Evolutionary conservation across 352 stramenopile species (phyloP).

Genomic region (Globisporangium viniferum): DNA sequence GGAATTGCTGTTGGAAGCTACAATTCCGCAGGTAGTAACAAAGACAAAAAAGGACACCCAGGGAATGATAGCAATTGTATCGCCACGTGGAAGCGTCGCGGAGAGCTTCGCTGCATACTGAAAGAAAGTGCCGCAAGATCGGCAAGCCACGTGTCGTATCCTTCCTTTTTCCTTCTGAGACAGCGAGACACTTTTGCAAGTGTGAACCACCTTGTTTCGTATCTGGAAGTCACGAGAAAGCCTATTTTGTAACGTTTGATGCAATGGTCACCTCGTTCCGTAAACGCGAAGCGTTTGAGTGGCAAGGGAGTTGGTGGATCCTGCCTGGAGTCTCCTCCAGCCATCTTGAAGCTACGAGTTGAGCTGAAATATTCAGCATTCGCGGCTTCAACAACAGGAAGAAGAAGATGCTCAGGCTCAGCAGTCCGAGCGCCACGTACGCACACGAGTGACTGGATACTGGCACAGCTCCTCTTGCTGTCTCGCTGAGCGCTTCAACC

Average conservation of each 20-base stretch:
- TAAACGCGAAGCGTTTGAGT: not conserved
- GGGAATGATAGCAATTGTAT: not conserved
- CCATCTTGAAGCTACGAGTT: not conserved
- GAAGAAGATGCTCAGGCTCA: not conserved
- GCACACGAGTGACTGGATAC: not conserved
- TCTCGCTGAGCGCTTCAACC: not conserved
- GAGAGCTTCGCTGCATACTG: conserved; percentile 16
- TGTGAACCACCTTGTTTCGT: no score
- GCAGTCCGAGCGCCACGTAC: not conserved
- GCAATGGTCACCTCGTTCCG: not conserved
- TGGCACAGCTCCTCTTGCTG: not conserved
- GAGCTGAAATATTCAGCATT: not conserved
- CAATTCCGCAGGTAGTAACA: conserved; percentile 17
- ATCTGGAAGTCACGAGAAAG: not conserved
- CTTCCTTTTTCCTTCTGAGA: not conserved
- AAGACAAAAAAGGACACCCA: not conserved
- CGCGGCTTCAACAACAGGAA: not conserved
- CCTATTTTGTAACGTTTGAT: not conserved
- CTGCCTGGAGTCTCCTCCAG: not conserved
- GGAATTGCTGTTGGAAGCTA: conserved; percentile 3
- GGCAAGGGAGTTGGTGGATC: not conserved
- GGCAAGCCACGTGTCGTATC: conserved; percentile 16
- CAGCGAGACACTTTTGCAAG: not conserved
- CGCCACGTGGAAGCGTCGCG: not conserved
- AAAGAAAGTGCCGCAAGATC: not conserved